Conservation (phyloP, 1,139 yeast species). For the Candida tropicalis region DNA sequence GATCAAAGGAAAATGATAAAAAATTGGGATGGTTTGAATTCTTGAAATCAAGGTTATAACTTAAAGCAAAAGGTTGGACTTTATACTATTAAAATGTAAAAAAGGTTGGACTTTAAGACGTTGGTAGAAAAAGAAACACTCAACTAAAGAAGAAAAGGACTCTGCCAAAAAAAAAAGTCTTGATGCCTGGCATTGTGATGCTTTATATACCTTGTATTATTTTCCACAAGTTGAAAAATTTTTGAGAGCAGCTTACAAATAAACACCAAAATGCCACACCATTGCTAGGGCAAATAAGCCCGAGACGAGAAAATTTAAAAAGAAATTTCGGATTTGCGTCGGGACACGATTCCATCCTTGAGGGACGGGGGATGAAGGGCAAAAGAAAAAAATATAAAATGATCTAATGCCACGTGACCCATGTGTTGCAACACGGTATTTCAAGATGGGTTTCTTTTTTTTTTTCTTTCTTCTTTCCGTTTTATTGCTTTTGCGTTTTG, state of each 20-base stretch:
- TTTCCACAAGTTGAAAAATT: conserved; percentile 3
- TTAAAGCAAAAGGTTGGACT: conserved; percentile 16
- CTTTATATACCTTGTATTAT: neutral
- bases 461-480: no score
- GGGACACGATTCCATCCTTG: neutral
- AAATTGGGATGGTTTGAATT: conserved; percentile 11
- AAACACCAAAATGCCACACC: conserved; percentile 1
- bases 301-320: neutral
- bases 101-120: conserved; percentile 20
- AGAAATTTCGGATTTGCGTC: neutral
- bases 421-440: neutral
- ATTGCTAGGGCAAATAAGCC: neutral
- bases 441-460: no score
- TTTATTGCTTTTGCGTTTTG: no score
- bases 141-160: neutral
- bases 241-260: neutral
- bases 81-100: conserved; percentile 7
- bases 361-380: no score
- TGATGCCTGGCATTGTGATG: neutral
- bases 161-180: neutral
- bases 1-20: no score
- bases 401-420: conserved; percentile 7
- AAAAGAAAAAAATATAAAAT: conserved; percentile 1
- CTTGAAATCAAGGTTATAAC: conserved; percentile 1
- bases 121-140: conserved; percentile 2